A percentile compares a stretch with the other conserved stretches of the same genome.
These are phyloP conservation scores for Dichotomocladium elegans DNA, from an alignment of 371 early-diverging fungal genomes.

Conservation along the genomic window DNA sequence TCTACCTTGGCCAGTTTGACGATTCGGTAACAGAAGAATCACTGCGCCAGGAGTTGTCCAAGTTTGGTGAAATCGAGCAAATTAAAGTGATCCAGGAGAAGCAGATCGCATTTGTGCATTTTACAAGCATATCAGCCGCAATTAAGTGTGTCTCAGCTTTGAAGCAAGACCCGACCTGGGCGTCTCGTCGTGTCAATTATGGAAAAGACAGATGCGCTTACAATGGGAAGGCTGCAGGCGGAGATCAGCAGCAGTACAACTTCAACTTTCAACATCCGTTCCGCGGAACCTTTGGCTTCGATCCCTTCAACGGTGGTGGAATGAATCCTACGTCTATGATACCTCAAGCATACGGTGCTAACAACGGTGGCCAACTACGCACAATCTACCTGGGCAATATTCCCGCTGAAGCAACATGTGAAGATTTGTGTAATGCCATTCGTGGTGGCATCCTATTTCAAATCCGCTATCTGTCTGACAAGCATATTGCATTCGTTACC, in stretches of 20 bases:
- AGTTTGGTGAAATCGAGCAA: constrained; percentile 72
- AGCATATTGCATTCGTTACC: constrained; percentile 80
- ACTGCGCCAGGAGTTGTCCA: constrained; percentile 48
- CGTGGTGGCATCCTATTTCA: constrained; percentile 78
- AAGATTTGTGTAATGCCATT: constrained; percentile 82
- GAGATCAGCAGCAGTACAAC: constrained; percentile 8
- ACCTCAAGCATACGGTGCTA: constrained; percentile 2
- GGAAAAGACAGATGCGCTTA: constrained; percentile 75
- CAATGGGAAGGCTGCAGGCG: not conserved
- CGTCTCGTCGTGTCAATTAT: constrained; percentile 56
- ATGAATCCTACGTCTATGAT: constrained; percentile 1
- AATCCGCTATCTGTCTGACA: constrained; percentile 68
- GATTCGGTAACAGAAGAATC: constrained; percentile 46
- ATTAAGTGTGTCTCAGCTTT: constrained; percentile 63
- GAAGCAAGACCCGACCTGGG: constrained; percentile 49
- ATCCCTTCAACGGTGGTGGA: constrained; percentile 3
- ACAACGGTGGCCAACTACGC: not conserved
- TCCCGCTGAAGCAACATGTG: constrained; percentile 62
- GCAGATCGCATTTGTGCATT: constrained; percentile 79
- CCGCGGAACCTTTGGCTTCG: constrained; percentile 10
- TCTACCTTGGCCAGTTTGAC: constrained; percentile 71
- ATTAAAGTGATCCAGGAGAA: constrained; percentile 68
- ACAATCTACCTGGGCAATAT: constrained; percentile 79
- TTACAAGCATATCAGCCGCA: constrained; percentile 61
- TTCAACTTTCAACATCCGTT: constrained; percentile 13